Evolutionary conservation across 2,329 filamentous ascomycete species (phyloP), one percentile per base, ranked within the genome.

Genomic region (Ceratocystis cacaofunesta): DNA sequence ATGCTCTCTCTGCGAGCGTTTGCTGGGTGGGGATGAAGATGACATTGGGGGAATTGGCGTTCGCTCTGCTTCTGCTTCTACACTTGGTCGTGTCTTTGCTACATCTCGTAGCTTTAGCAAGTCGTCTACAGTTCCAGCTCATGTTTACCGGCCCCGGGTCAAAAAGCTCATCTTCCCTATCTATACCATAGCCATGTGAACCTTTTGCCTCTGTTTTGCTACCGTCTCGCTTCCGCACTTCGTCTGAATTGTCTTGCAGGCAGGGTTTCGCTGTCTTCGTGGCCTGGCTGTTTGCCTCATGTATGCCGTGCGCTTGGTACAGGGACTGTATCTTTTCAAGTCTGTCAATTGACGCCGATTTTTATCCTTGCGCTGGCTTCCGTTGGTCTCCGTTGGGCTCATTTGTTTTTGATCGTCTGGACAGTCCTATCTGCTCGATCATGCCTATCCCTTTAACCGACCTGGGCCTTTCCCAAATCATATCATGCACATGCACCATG

Each of bases 181-280:
- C 52, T 66, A 66, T 66, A 66, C 65, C 65, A 66, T 64, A 66
- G 57, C 65, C 65, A 66, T 63, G 28, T 66, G 64, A 66, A 66
- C 64, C 60, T 44, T 63, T 28, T 44, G 41, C 43, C 55, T 61
- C 46, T 66, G 44, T 57, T 62, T 41, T 41, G 10, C 36, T 41
- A 41, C 36, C 3, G 36, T 41, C 36, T 41, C 36, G 12, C 36
- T 41, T 17, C 58, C 28, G 48, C 48, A 12, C 36, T 64, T 57
- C 41, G 32, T 44, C 17, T 57, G 43, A 50, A 22, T 57, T 64
- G 32, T 44, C 50, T 57, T 25, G 19, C 48, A 28, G 15, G 10
- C 22, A 15, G 22, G 22, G 19, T 52, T 52, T 52, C 22, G 25
- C 25, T 8, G 19, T 22, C 28, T 28, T 52, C 12, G 5, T 52